Evolutionary conservation across 306 rosid species (phyloP).

Genomic region (Begonia loranthoides): DNA sequence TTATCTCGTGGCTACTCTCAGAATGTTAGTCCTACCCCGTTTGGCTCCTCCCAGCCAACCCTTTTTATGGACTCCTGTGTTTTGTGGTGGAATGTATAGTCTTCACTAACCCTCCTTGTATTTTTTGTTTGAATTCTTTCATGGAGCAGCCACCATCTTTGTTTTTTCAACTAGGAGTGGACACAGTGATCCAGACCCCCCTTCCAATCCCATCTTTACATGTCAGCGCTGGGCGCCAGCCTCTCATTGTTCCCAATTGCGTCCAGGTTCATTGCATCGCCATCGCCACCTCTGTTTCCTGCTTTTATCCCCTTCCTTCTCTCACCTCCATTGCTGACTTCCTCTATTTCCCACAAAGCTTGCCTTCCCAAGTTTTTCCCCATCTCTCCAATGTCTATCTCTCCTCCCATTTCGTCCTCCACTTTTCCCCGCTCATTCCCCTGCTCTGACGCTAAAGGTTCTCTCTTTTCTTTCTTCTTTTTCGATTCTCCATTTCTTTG

Average conservation of each 20-base stretch:
- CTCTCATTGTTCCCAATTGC: constrained; percentile 2
- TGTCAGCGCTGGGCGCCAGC: background rate
- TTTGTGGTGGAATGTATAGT: too few species aligned
- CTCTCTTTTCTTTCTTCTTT: background rate
- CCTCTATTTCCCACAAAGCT: constrained; percentile 27
- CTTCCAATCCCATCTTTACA: constrained; percentile 5
- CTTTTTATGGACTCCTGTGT: too few species aligned
- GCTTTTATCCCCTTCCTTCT: constrained; percentile 1
- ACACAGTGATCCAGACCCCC: too few species aligned
- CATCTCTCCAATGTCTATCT: constrained; percentile 33
- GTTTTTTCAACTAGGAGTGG: too few species aligned
- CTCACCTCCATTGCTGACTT: background rate
- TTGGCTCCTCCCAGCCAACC: too few species aligned
- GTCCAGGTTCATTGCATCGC: constrained; percentile 56
- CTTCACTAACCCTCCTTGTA: too few species aligned
- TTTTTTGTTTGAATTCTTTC: too few species aligned
- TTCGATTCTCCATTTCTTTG: background rate
- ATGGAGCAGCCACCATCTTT: too few species aligned
- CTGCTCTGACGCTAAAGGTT: constrained; percentile 42
- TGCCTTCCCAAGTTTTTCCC: constrained; percentile 1
- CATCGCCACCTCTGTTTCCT: constrained; percentile 9
- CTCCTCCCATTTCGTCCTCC: constrained; percentile 31
- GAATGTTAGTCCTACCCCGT: too few species aligned
- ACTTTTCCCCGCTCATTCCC: constrained; percentile 22
- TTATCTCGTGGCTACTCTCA: too few species aligned